Base-by-base conservation (phyloP, 768 basidiomycete genomes). In the Lyophyllum decastes region DNA sequence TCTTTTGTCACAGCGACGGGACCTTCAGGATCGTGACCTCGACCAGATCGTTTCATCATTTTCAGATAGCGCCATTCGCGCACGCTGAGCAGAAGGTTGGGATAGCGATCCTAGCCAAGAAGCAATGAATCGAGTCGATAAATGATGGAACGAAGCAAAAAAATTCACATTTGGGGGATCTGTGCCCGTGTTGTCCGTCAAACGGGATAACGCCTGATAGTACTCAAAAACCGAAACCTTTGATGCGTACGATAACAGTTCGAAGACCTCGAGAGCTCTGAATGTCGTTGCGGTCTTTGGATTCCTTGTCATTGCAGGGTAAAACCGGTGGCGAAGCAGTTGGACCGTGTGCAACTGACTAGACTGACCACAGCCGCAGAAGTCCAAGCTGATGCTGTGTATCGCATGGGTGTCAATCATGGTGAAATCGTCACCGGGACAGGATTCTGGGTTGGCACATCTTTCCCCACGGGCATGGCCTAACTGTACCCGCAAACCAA, bases 331-430 rank as follows among this genome's bases (percentile, higher is more conserved):
- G 1, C 64, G 68, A 17, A 75, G 66, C 10, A 77, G 63, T 61
- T 77, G 76, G 4, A 64, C 51, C 10, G 58, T 51, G 6, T 54
- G 66, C 0, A 59, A 49, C n/a, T 60, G 35, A 33, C 22, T 24
- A 0, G 57, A 44, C 5, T 61, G 58, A 11, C 53, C 58, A 58
- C 75, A 78, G 1, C 58, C 60, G 52, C 76, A 77, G 53, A 68
- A 76, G 52, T 69, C 61, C 0, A 76, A 33, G 4, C 30, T 53
- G 2, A 76, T 66, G 2, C 60, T 33, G 49, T 76, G 75, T 17
- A 78, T 66, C 0, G 71, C 73, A 50, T 64, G 62, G 0, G 45
- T 57, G 52, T 73, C 62, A 48, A 78, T 52, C 16, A 78, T 57
- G 2, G 69, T 60, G 52, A 76, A 76, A 14, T 66, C 55, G n/a